Evolutionary conservation across 352 stramenopile species (phyloP).

Genomic region (Globisporangium perplexum): DNA sequence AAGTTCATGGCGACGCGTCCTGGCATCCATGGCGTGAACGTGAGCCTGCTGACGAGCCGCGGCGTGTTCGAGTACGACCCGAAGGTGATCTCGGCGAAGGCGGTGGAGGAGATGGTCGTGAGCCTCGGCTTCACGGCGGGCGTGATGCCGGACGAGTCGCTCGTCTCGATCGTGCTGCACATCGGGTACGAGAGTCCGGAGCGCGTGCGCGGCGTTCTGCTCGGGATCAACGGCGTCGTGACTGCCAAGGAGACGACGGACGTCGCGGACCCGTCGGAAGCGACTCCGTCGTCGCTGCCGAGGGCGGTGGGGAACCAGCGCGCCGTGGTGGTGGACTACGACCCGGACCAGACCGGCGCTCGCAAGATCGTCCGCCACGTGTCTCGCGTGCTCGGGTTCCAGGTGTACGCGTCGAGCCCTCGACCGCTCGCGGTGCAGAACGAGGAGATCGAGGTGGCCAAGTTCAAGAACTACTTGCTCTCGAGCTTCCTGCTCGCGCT

Average conservation of each 20-base stretch:
- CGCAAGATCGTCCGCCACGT: conserved; percentile 33
- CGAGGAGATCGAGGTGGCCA: conserved; percentile 31
- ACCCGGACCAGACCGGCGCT: conserved; percentile 32
- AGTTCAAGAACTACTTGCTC: conserved; percentile 37
- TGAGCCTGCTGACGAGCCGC: conserved; percentile 58
- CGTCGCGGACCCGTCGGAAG: background rate
- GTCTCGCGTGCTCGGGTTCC: conserved; percentile 30
- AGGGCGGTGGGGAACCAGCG: conserved; percentile 13
- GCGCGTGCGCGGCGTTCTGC: conserved; percentile 18
- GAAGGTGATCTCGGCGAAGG: conserved; percentile 36
- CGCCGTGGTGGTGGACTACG: conserved; percentile 35
- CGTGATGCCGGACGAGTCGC: conserved; percentile 38
- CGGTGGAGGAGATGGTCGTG: conserved; percentile 53
- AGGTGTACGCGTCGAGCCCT: conserved; percentile 46
- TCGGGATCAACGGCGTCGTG: conserved; percentile 33
- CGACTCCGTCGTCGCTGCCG: conserved; percentile 2
- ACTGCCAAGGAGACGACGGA: conserved; percentile 19
- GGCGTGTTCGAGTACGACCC: conserved; percentile 47
- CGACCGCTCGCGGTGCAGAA: conserved; percentile 27
- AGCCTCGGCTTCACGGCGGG: conserved; percentile 70
- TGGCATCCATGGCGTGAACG: conserved; percentile 55
- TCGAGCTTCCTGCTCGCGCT: conserved; percentile 54
- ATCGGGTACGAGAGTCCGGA: conserved; percentile 22
- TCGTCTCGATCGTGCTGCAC: conserved; percentile 51
- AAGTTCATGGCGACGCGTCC: conserved; percentile 45